Evolutionary conservation across 192 early-diverging fungal species (phyloP), one percentile per base, ranked within the genome.

Genomic region (Gigaspora rosea): DNA sequence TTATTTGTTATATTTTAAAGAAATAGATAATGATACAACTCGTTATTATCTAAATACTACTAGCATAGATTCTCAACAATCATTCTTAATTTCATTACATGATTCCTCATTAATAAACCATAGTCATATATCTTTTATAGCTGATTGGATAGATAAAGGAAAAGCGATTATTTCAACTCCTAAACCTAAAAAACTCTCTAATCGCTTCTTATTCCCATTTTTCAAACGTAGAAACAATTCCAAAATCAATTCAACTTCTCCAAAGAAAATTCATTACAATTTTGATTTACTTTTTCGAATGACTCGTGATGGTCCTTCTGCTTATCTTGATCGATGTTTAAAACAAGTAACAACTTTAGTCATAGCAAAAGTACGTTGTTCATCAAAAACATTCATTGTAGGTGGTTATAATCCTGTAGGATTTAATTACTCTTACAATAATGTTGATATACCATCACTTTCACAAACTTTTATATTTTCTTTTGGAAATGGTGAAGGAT

Each of bases 401-500:
- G 67, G 46, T 32, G 67, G 67, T 6, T 69, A 69, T 69, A 69
- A 69, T 69, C 67, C 67, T 6, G 20, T 69, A 2, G 67, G 67
- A 50, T 51, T 69, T 51, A 51, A 69, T 69, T 50, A 50, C 3
- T 27, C 18, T 69, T 33, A 7, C 27, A 20, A 27, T 13, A 22
- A 50, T n/a, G 49, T 7, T 50, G 36, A 69, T 69, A 50, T 48
- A 8, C 32, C 47, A 11, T 7, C 48, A 22, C 49, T 46, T 16
- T 66, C 22, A 66, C 64, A 66, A 66, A 46, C 22, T 8, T 66
- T 69, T 20, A 51, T 69, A 69, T 51, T 69, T 69, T 50, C 48
- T 27, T 69, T 69, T 69, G 67, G 67, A n/a, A 47, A 69, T 69
- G 67, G 67, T 15, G 27, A 69, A 66, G 15, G 35, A 66, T 66